Evolutionary conservation across 2,329 filamentous ascomycete genomes (phyloP).

Genomic region (Grosmannia serpens): DNA sequence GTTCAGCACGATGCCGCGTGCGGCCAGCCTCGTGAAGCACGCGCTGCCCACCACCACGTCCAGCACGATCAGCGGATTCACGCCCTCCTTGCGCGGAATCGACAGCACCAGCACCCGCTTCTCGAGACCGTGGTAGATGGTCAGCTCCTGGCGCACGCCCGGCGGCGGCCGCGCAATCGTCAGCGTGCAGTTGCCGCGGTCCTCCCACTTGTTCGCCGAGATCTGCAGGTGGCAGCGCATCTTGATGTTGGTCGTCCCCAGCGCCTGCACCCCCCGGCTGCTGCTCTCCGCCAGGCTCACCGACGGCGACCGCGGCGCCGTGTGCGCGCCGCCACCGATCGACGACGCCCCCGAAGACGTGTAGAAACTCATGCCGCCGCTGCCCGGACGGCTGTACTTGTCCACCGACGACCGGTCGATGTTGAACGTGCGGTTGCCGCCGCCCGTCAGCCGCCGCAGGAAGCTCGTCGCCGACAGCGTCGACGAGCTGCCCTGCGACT

Average conservation of each 20-base stretch:
- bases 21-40: slow-evolving; percentile 73
- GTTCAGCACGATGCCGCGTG: slow-evolving; percentile 77
- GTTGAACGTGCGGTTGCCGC: slow-evolving; percentile 59
- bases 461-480: slow-evolving; percentile 61
- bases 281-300: slow-evolving; percentile 41
- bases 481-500: slow-evolving; percentile 59
- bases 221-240: slow-evolving; percentile 78
- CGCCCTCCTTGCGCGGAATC: slow-evolving; percentile 50
- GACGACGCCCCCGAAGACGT: slow-evolving; percentile 42
- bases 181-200: slow-evolving; percentile 74
- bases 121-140: slow-evolving; percentile 56
- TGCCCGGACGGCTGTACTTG: slow-evolving; percentile 37
- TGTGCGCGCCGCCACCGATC: slow-evolving; percentile 28
- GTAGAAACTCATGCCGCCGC: slow-evolving; percentile 47
- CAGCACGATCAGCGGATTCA: slow-evolving; percentile 52
- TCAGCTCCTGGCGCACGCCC: slow-evolving; percentile 46
- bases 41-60: slow-evolving; percentile 78
- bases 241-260: slow-evolving; percentile 69
- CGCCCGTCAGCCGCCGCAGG: slow-evolving; percentile 65
- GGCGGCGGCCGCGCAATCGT: slow-evolving; percentile 68
- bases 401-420: slow-evolving; percentile 68
- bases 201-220: slow-evolving; percentile 71
- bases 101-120: slow-evolving; percentile 75
- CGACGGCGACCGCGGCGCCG: slow-evolving; percentile 44
- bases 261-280: slow-evolving; percentile 37